Evolutionary conservation across 2,329 filamentous ascomycete species (phyloP).

Genomic region (Neophaeococcomyces mojaviensis): DNA sequence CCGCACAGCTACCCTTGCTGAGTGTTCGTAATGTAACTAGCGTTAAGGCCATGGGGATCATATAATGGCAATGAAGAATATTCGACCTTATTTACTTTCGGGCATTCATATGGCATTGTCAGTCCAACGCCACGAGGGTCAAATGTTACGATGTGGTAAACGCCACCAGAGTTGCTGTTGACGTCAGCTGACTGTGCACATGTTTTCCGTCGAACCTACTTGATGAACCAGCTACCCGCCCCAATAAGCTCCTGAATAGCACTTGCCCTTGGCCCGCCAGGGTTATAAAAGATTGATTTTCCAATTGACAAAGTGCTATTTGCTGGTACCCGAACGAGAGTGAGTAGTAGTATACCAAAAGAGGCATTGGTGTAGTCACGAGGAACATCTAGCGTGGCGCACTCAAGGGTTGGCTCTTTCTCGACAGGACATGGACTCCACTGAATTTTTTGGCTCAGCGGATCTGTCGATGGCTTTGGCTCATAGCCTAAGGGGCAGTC

Average conservation of each 20-base stretch:
- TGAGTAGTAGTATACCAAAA: slow-evolving; percentile 17
- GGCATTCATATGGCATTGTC: slow-evolving; percentile 9
- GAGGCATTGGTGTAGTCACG: slow-evolving; percentile 28
- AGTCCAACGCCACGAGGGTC: slow-evolving; percentile 17
- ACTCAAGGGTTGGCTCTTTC: slow-evolving; percentile 15
- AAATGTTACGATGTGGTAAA: slow-evolving; percentile 16
- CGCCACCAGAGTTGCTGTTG: slow-evolving; percentile 12
- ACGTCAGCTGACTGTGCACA: background rate
- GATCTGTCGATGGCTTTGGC: too few species aligned
- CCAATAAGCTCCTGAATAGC: slow-evolving; percentile 17
- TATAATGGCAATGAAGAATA: background rate
- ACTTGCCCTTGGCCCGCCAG: slow-evolving; percentile 30
- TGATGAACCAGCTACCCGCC: background rate
- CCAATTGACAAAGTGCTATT: slow-evolving; percentile 26
- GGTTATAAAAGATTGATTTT: slow-evolving; percentile 29
- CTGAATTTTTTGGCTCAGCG: slow-evolving; percentile 2
- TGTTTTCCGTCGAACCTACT: too few species aligned
- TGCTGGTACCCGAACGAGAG: slow-evolving; percentile 25
- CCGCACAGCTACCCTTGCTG: slow-evolving; percentile 7
- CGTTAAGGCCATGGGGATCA: slow-evolving; percentile 4
- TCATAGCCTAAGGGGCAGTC: too few species aligned
- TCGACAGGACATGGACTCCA: slow-evolving; percentile 12
- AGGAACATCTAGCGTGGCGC: slow-evolving; percentile 28
- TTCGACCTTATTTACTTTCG: background rate
- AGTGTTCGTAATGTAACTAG: slow-evolving; percentile 1